A percentile compares a stretch with the other conserved stretches of the same genome.
phyloP scores from a whole-genome alignment of 257 asterid genomes.

The Solanum chilense region DNA sequence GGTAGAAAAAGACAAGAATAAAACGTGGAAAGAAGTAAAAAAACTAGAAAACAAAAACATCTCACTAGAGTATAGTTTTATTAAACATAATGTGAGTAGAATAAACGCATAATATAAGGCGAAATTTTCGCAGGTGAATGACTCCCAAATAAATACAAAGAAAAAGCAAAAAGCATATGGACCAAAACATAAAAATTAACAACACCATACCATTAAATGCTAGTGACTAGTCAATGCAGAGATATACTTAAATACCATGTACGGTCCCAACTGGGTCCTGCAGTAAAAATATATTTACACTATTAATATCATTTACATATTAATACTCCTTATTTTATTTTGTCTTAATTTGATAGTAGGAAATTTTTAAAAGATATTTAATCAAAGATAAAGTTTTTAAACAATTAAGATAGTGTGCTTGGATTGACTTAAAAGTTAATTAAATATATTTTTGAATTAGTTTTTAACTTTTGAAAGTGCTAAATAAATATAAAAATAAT shows the following conservation, averaged over 20 bases:
- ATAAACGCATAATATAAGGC: slow-evolving; percentile 18
- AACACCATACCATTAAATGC: not conserved
- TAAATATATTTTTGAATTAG: too few species aligned
- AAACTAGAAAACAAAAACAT: not conserved
- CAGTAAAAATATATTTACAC: not conserved
- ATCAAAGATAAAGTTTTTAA: not conserved
- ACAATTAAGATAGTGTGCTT: too few species aligned
- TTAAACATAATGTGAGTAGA: not conserved
- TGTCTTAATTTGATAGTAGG: not conserved
- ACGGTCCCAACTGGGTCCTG: not conserved
- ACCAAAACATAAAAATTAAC: not conserved
- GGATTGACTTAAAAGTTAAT: too few species aligned
- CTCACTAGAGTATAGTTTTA: not conserved
- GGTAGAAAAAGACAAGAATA: not conserved
- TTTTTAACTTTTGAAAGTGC: too few species aligned
- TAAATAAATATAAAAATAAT: too few species aligned
- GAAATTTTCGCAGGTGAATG: slow-evolving; percentile 20
- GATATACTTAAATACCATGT: not conserved
- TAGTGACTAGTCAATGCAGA: slow-evolving; percentile 11
- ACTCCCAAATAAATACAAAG: not conserved
- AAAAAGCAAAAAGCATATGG: not conserved
- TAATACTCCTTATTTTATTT: not conserved
- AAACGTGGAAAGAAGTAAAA: not conserved
- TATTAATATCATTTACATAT: not conserved
- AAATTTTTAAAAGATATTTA: not conserved